Evolutionary conservation across 2,329 filamentous ascomycete species (phyloP).

Genomic region (Aspergillus piperis): DNA sequence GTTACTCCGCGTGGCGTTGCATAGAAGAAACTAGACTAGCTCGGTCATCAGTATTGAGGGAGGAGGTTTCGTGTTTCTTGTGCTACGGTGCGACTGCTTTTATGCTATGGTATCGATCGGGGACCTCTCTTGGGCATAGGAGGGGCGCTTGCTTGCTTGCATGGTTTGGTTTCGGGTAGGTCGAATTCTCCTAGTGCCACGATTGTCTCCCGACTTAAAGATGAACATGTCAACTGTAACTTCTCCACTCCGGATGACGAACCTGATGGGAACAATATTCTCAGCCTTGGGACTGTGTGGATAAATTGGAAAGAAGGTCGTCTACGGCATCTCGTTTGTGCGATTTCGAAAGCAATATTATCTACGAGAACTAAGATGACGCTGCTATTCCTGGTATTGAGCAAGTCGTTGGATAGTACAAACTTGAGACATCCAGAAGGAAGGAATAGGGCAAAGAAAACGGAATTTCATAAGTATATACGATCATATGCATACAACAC

Average conservation of each 20-base stretch:
- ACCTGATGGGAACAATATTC: no score
- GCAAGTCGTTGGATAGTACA: neutral
- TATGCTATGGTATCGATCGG: no score
- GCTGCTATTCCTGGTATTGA: neutral
- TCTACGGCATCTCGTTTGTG: neutral
- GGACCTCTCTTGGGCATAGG: no score
- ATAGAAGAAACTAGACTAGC: neutral
- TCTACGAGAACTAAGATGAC: neutral
- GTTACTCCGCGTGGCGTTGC: constrained; percentile 3
- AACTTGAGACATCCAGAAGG: neutral
- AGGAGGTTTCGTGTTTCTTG: neutral
- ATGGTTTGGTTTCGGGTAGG: no score
- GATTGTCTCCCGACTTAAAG: no score
- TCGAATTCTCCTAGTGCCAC: no score
- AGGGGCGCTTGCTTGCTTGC: no score
- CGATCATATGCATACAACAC: constrained; percentile 1
- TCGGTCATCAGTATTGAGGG: neutral
- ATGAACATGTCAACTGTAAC: no score
- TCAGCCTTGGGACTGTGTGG: no score
- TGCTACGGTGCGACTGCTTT: neutral
- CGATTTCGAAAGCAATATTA: neutral
- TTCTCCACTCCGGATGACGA: no score
- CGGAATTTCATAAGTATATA: neutral
- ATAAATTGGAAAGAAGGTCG: no score
- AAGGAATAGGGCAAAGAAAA: neutral